A percentile compares a stretch with the other conserved stretches of the same genome.
Conservation (phyloP, 441 rosid species). For the Populus hybrid region DNA sequence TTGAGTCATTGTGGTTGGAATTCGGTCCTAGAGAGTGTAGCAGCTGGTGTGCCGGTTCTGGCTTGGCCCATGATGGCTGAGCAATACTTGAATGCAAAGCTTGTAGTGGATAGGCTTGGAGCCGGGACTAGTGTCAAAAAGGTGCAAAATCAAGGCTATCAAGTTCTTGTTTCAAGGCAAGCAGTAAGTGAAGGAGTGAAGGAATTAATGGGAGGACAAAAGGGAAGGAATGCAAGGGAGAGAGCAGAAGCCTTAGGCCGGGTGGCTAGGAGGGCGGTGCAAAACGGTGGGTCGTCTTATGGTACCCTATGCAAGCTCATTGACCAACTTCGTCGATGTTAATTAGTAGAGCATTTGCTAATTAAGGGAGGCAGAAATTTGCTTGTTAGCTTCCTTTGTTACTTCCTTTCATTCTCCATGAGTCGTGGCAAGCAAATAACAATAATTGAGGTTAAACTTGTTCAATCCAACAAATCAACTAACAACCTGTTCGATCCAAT, state of each 20-base stretch:
- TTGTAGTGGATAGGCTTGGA: slow-evolving; percentile 8
- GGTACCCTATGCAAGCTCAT: slow-evolving; percentile 20
- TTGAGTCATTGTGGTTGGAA: slow-evolving; percentile 35
- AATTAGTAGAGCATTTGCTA: background rate
- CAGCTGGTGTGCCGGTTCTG: background rate
- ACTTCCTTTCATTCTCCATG: too few relatives aligned
- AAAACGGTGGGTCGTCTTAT: slow-evolving; percentile 29
- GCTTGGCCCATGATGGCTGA: slow-evolving; percentile 22
- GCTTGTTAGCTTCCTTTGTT: too few relatives aligned
- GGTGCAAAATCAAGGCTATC: background rate
- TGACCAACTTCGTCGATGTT: slow-evolving; percentile 3
- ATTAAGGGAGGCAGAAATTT: too few relatives aligned
- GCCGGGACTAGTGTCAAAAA: slow-evolving; percentile 6
- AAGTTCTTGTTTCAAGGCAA: background rate
- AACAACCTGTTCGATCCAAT: too few relatives aligned
- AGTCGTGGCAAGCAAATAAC: too few relatives aligned
- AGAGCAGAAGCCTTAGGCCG: background rate
- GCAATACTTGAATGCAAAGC: slow-evolving; percentile 24
- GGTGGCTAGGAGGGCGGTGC: slow-evolving; percentile 13
- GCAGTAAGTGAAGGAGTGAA: slow-evolving; percentile 6
- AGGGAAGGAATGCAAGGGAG: slow-evolving; percentile 18
- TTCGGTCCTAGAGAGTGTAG: slow-evolving; percentile 26
- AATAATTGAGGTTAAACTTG: too few relatives aligned
- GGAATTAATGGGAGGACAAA: slow-evolving; percentile 24
- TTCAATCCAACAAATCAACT: too few relatives aligned